Percentiles rank a stretch among this genome's conserved stretches.
These are phyloP conservation scores for Ettlia oleoabundans DNA, from an alignment of 139 green algal species.

Conservation along the genomic window DNA sequence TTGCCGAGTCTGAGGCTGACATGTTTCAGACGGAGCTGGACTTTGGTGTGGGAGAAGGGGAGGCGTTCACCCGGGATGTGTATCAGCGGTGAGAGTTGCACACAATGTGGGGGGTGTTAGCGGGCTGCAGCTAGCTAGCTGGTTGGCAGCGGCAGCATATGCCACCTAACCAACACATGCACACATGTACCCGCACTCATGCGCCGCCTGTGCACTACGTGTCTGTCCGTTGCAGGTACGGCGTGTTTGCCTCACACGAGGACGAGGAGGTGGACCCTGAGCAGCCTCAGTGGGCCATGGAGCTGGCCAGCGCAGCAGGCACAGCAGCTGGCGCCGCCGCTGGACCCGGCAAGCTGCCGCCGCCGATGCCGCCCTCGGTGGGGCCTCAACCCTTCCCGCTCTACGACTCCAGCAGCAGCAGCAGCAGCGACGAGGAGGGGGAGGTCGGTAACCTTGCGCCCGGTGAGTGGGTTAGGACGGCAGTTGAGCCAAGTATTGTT, in stretches of 20 bases:
- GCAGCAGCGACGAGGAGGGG: slow-evolving; percentile 19
- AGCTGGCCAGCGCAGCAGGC: slow-evolving; percentile 15
- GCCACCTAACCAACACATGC: too few species aligned
- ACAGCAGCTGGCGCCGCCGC: background rate
- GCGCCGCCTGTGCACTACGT: background rate
- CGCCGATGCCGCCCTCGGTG: background rate
- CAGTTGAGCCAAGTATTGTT: too few species aligned
- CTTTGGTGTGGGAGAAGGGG: slow-evolving; percentile 33
- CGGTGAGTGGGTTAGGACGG: too few species aligned
- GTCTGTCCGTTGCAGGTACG: slow-evolving; percentile 33
- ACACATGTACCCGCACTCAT: background rate
- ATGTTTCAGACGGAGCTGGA: slow-evolving; percentile 43
- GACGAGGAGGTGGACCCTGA: slow-evolving; percentile 37
- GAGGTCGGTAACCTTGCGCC: background rate
- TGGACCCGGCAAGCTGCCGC: slow-evolving; percentile 33
- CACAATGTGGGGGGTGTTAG: too few species aligned
- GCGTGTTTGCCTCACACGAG: slow-evolving; percentile 24
- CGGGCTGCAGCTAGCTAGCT: too few species aligned
- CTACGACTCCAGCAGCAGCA: slow-evolving; percentile 12
- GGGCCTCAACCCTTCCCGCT: slow-evolving; percentile 27
- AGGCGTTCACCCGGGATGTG: slow-evolving; percentile 28
- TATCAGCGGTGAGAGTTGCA: slow-evolving; percentile 44
- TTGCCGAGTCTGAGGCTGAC: slow-evolving; percentile 22
- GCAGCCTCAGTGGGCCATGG: slow-evolving; percentile 39
- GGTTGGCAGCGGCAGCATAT: too few species aligned